Evolutionary conservation across 495 filamentous ascomycete genomes (phyloP).

Genomic region (Lasiosphaeria hispida): DNA sequence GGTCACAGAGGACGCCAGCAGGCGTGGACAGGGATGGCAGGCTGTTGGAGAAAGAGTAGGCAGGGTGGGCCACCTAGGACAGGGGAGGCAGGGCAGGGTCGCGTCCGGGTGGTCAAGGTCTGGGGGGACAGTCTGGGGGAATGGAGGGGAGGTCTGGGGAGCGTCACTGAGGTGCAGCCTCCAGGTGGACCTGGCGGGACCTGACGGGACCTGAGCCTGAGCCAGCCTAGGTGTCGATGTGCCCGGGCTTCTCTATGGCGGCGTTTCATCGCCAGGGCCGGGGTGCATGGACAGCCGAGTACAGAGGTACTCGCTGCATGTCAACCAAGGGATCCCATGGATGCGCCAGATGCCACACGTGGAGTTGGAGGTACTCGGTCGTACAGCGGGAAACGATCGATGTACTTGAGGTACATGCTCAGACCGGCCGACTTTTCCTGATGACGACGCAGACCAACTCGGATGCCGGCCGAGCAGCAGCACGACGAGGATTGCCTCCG

Average conservation of each 20-base stretch:
- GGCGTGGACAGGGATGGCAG: conserved; percentile 1
- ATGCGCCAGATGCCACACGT: conserved; percentile 25
- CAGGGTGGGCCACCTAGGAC: neutral
- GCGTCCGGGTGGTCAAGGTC: no score
- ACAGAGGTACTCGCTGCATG: conserved; percentile 18
- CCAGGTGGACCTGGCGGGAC: neutral
- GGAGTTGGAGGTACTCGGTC: conserved; percentile 23
- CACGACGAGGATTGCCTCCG: conserved; percentile 17
- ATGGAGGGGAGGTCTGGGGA: conserved; percentile 13
- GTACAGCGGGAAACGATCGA: conserved; percentile 27
- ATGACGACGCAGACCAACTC: conserved; percentile 27
- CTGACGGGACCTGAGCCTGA: neutral
- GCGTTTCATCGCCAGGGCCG: conserved; percentile 33
- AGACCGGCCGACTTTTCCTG: conserved; percentile 29
- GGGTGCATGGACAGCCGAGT: conserved; percentile 24
- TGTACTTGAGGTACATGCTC: conserved; percentile 7
- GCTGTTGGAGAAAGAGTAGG: conserved; percentile 27
- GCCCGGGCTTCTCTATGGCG: conserved; percentile 6
- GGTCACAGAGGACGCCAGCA: conserved; percentile 18
- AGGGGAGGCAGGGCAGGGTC: no score
- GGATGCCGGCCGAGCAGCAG: conserved; percentile 20
- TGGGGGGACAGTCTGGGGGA: no score
- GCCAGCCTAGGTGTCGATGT: neutral
- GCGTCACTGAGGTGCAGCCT: no score
- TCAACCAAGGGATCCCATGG: conserved; percentile 24